phyloP scores from a whole-genome alignment of 257 asterid species.

The Solanum stenotomum region DNA sequence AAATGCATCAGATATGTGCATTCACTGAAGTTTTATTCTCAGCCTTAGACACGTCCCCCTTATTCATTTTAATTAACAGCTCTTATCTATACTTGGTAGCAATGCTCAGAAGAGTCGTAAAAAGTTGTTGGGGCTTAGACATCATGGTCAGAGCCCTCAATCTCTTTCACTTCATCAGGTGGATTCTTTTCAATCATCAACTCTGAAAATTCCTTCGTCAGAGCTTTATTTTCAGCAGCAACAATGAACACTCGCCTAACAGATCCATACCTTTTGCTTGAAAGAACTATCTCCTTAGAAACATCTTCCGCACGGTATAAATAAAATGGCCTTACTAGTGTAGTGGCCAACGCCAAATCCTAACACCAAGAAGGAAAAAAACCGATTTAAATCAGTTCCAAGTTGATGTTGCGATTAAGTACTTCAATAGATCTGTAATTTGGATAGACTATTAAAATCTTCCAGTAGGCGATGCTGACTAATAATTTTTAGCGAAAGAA shows the following conservation, averaged over 20 bases:
- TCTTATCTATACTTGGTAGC: too few relatives aligned
- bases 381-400: neutral
- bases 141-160: too few relatives aligned
- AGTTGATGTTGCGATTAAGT: neutral
- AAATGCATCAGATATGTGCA: neutral
- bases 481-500: neutral
- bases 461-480: neutral
- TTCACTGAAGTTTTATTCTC: neutral
- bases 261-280: slow-evolving; percentile 2
- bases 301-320: slow-evolving; percentile 2
- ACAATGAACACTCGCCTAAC: slow-evolving; percentile 19
- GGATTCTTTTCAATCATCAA: neutral
- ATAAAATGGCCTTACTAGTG: slow-evolving; percentile 8
- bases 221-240: slow-evolving; percentile 3
- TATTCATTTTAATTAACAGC: neutral
- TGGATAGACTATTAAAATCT: neutral
- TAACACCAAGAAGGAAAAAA: neutral
- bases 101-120: too few relatives aligned
- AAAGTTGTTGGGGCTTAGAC: too few relatives aligned
- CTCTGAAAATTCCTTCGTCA: neutral
- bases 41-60: neutral
- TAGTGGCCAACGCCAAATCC: slow-evolving; percentile 25
- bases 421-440: neutral
- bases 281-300: neutral
- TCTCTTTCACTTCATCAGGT: neutral